Conservation (phyloP, 2,329 filamentous ascomycete genomes). For the Sarocladium strictum region DNA sequence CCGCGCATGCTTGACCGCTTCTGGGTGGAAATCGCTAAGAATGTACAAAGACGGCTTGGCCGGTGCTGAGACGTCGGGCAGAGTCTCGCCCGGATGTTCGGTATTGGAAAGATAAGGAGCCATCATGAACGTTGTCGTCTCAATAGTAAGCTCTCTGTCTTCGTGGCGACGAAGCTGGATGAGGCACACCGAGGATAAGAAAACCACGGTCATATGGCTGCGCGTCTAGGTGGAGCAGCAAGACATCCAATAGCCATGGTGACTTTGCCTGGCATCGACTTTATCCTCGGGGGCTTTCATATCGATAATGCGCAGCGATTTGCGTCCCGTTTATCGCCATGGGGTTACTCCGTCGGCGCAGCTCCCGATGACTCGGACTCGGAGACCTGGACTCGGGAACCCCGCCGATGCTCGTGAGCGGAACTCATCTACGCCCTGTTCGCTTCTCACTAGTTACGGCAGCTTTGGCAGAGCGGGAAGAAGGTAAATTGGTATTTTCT, state of each 20-base stretch:
- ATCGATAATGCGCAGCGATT: too few species aligned
- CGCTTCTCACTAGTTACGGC: too few species aligned
- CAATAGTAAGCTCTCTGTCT: not conserved
- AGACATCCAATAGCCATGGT: too few species aligned
- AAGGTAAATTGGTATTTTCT: too few species aligned
- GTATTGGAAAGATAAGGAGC: conserved; percentile 1
- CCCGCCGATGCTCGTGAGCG: not conserved
- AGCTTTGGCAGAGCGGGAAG: too few species aligned
- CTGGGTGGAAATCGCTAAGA: conserved; percentile 26
- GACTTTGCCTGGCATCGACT: not conserved
- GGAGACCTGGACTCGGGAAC: too few species aligned
- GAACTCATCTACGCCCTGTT: too few species aligned
- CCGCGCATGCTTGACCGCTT: conserved; percentile 25
- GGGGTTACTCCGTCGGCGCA: not conserved
- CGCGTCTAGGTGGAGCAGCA: not conserved
- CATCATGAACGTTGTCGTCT: not conserved
- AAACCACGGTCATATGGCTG: not conserved
- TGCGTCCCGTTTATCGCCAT: not conserved
- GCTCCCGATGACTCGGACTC: not conserved
- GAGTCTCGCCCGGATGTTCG: not conserved
- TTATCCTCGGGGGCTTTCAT: not conserved
- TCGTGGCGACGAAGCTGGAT: not conserved
- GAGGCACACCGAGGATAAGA: too few species aligned
- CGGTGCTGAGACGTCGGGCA: not conserved
- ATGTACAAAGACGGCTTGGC: conserved; percentile 27